Evolutionary conservation across 768 basidiomycete genomes (phyloP).

Genomic region (Sarcodon sp.): DNA sequence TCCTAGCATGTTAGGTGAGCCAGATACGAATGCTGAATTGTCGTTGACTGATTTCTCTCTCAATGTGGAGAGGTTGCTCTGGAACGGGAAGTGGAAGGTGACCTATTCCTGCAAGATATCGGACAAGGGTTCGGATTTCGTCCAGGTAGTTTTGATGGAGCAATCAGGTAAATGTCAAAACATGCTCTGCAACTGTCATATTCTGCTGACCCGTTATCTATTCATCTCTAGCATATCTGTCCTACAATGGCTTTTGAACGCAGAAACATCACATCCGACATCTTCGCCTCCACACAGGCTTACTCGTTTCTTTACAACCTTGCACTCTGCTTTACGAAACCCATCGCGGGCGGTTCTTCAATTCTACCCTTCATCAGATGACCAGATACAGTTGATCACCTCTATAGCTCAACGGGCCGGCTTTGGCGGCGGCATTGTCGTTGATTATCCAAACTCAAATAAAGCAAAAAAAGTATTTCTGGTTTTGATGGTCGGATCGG

Average conservation of each 20-base stretch:
- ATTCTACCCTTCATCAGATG: constrained; percentile 95
- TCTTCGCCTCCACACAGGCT: constrained; percentile 83
- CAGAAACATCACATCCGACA: constrained; percentile 81
- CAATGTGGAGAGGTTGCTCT: constrained; percentile 72
- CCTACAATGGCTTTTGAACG: constrained; percentile 97
- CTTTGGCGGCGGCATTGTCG: constrained; percentile 91
- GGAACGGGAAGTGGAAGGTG: constrained; percentile 91
- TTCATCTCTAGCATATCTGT: constrained; percentile 70
- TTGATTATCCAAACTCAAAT: constrained; percentile 95
- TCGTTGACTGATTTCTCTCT: neutral
- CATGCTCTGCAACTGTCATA: neutral
- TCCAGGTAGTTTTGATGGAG: constrained; percentile 94
- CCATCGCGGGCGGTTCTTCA: constrained; percentile 82
- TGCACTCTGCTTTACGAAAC: constrained; percentile 76
- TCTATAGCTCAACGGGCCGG: constrained; percentile 88
- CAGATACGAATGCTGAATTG: neutral
- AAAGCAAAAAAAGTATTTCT: constrained; percentile 94
- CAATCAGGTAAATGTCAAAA: constrained; percentile 59
- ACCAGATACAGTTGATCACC: constrained; percentile 93
- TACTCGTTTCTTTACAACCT: constrained; percentile 84
- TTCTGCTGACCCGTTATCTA: neutral
- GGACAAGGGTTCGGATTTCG: constrained; percentile 97
- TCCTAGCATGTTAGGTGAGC: constrained; percentile 91
- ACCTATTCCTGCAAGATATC: constrained; percentile 93
- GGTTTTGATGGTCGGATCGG: constrained; percentile 83